A percentile compares a stretch with the other conserved stretches of the same genome.
Conservation (phyloP, 345 rosid genomes). For the Rhodamnia rubescens region DNA sequence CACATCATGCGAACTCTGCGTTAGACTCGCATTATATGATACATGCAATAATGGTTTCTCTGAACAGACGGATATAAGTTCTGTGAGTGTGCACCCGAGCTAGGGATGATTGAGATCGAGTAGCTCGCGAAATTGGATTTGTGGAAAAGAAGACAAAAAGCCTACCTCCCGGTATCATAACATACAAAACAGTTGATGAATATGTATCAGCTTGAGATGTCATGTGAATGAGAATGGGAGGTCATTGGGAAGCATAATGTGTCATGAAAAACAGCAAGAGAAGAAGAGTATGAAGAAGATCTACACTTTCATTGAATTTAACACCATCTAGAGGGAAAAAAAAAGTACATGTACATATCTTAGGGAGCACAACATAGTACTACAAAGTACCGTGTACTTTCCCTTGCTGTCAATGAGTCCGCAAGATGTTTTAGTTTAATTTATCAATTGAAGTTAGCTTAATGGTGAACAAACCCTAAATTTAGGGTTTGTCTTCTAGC, state of each 20-base stretch:
- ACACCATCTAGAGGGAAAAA: neutral
- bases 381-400: neutral
- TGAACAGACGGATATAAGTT: too few relatives aligned
- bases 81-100: too few relatives aligned
- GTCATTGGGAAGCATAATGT: neutral
- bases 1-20: neutral
- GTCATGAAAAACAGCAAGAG: neutral
- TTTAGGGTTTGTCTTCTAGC: neutral
- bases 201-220: neutral
- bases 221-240: neutral
- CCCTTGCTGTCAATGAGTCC: too few relatives aligned
- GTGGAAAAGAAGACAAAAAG: neutral
- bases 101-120: too few relatives aligned
- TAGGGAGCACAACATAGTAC: neutral
- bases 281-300: neutral
- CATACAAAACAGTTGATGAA: too few relatives aligned
- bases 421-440: too few relatives aligned
- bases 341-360: neutral
- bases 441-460: too few relatives aligned
- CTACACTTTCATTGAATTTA: too few relatives aligned
- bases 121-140: too few relatives aligned
- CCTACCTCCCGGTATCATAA: neutral
- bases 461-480: neutral
- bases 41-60: too few relatives aligned
- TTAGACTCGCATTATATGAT: too few relatives aligned